phyloP scores from a whole-genome alignment of 1,139 yeast species.

The Nakaseomyces delphensis region DNA sequence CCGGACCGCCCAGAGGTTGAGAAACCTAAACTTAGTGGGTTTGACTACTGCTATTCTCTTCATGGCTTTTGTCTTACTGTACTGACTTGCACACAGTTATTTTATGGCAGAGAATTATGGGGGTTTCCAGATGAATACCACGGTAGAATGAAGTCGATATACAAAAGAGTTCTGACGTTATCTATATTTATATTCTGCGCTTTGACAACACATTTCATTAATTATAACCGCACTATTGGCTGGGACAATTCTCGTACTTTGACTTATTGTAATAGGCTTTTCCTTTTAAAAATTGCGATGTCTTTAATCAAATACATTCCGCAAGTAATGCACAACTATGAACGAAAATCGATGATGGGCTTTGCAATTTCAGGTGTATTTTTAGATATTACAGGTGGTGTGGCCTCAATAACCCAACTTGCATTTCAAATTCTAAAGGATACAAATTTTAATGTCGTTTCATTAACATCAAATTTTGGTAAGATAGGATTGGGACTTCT shows the following conservation, averaged over 20 bases:
- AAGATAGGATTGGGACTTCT: constrained; percentile 30
- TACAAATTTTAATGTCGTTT: constrained; percentile 11
- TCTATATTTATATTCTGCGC: constrained; percentile 17
- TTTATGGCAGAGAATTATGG: constrained; percentile 33
- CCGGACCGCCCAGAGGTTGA: constrained; percentile 12
- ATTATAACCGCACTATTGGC: constrained; percentile 11
- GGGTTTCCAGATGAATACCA: constrained; percentile 20
- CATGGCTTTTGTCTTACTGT: constrained; percentile 38
- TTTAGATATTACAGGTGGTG: constrained; percentile 48
- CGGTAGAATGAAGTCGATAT: constrained; percentile 22
- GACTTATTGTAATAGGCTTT: constrained; percentile 25
- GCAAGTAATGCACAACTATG: constrained; percentile 46
- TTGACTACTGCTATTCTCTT: constrained; percentile 38
- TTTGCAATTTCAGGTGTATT: constrained; percentile 45
- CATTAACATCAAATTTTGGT: constrained; percentile 27
- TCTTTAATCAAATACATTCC: constrained; percentile 55
- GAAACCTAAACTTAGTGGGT: constrained; percentile 35
- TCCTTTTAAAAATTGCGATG: constrained; percentile 42
- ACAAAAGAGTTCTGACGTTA: constrained; percentile 22
- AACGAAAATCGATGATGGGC: constrained; percentile 48
- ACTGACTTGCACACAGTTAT: constrained; percentile 34
- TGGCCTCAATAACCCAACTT: constrained; percentile 43
- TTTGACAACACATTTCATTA: constrained; percentile 14
- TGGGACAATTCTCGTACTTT: constrained; percentile 24
- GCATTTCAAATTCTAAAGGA: constrained; percentile 23